A percentile compares a stretch with the other conserved stretches of the same genome.
phyloP scores from a whole-genome alignment of 176 grass and related monocot species.

The Tuctoria greenei region DNA sequence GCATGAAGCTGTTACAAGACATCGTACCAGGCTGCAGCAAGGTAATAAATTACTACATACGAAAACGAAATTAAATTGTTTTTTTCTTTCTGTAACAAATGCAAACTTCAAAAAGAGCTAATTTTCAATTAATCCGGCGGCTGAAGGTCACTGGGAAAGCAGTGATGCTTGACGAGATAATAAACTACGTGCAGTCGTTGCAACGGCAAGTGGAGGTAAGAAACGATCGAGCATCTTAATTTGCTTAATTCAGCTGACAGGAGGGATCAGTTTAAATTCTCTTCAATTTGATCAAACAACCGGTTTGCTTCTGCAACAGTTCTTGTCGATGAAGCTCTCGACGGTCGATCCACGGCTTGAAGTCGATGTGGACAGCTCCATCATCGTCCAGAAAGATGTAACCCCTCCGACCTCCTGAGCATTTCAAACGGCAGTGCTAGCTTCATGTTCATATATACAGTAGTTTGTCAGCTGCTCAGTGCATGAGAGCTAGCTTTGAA shows the following conservation, averaged over 20 bases:
- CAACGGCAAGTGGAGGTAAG: conserved; percentile 72
- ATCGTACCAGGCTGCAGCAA: conserved; percentile 84
- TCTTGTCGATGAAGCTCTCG: conserved; percentile 74
- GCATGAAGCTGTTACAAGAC: conserved; percentile 86
- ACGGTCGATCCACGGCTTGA: conserved; percentile 49
- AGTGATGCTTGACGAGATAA: conserved; percentile 80
- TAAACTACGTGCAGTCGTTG: conserved; percentile 77
- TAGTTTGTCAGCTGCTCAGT: no score
- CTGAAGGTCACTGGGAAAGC: conserved; percentile 67
- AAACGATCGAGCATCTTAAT: not conserved
- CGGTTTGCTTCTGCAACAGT: conserved; percentile 32
- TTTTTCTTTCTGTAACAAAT: not conserved
- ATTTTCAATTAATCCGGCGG: not conserved
- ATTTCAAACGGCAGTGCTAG: not conserved
- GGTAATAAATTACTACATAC: no score
- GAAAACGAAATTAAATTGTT: not conserved
- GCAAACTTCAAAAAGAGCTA: not conserved
- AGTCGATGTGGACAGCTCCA: conserved; percentile 38
- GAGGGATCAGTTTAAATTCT: not conserved
- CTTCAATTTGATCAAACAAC: not conserved
- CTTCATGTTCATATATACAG: not conserved
- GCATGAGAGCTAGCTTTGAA: not conserved
- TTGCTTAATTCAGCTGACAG: not conserved
- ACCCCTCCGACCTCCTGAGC: not conserved
- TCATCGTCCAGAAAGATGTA: conserved; percentile 56